These are phyloP conservation scores for Colletotrichum magnum DNA, from an alignment of 2,329 filamentous ascomycete species.

Conservation along the genomic window DNA sequence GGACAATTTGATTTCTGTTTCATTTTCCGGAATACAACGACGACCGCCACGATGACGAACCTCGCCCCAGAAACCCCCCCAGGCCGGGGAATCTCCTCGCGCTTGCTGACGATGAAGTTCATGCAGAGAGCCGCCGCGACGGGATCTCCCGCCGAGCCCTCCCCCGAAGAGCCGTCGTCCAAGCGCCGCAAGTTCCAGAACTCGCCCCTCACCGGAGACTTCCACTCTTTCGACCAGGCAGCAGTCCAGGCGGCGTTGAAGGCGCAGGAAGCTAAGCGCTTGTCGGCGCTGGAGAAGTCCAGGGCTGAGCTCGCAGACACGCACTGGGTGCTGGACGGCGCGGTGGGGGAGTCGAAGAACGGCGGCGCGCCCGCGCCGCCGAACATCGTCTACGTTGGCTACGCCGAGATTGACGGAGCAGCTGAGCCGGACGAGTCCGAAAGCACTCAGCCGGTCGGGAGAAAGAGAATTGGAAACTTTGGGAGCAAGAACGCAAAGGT, in stretches of 20 bases:
- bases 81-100: conserved; percentile 79
- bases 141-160: conserved; percentile 59
- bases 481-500: conserved; percentile 48
- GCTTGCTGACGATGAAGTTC: conserved; percentile 95
- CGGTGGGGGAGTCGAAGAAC: conserved; percentile 41
- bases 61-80: conserved; percentile 70
- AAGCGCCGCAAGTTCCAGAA: conserved; percentile 74
- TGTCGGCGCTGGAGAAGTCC: conserved; percentile 72
- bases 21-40: not conserved
- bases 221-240: conserved; percentile 67
- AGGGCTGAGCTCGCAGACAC: conserved; percentile 77
- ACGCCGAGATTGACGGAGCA: conserved; percentile 63
- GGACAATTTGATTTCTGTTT: not conserved
- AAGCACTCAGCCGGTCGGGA: conserved; percentile 50
- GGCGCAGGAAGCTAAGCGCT: conserved; percentile 76
- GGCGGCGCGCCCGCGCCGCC: conserved; percentile 51
- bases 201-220: conserved; percentile 50
- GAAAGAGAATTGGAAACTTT: conserved; percentile 52
- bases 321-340: conserved; percentile 79
- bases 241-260: conserved; percentile 75
- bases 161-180: conserved; percentile 64
- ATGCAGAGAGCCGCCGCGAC: conserved; percentile 90
- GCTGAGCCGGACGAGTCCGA: conserved; percentile 50
- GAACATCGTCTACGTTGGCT: conserved; percentile 72
- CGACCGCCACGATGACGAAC: conserved; percentile 42